Percentiles rank a stretch among this genome's conserved stretches.
These are phyloP conservation scores for Ulota crispa DNA, from an alignment of 225 moss, liverwort and hornwort genomes.

Conservation along the genomic window DNA sequence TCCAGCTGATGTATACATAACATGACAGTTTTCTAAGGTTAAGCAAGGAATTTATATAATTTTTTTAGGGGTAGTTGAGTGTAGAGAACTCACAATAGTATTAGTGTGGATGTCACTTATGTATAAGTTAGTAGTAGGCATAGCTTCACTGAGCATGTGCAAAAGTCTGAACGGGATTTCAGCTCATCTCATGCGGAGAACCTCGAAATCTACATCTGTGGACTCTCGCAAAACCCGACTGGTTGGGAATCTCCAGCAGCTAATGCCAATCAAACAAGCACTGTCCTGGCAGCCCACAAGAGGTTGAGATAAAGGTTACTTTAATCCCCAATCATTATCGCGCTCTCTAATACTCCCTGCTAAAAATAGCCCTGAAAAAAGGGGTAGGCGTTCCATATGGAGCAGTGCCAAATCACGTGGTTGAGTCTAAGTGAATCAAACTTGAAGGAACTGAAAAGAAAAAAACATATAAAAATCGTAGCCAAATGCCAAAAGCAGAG, in stretches of 20 bases:
- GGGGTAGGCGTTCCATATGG: not conserved
- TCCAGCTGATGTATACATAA: too few species aligned
- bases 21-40: too few species aligned
- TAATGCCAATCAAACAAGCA: not conserved
- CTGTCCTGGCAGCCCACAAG: not conserved
- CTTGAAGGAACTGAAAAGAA: not conserved
- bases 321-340: not conserved
- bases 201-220: slow-evolving; percentile 5
- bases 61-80: not conserved
- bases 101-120: not conserved
- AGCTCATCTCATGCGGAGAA: not conserved
- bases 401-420: not conserved
- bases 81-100: not conserved
- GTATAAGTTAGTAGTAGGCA: not conserved
- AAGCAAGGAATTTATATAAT: too few species aligned
- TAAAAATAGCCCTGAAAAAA: not conserved
- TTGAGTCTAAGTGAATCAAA: not conserved
- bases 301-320: slow-evolving; percentile 17
- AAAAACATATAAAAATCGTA: not conserved
- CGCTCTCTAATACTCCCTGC: not conserved
- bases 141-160: not conserved
- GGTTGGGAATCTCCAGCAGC: not conserved
- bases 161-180: not conserved
- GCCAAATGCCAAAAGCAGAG: slow-evolving; percentile 15
- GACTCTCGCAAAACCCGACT: not conserved